Base-by-base conservation (phyloP, 2,329 filamentous ascomycete species). In the Xylaria sp. region DNA sequence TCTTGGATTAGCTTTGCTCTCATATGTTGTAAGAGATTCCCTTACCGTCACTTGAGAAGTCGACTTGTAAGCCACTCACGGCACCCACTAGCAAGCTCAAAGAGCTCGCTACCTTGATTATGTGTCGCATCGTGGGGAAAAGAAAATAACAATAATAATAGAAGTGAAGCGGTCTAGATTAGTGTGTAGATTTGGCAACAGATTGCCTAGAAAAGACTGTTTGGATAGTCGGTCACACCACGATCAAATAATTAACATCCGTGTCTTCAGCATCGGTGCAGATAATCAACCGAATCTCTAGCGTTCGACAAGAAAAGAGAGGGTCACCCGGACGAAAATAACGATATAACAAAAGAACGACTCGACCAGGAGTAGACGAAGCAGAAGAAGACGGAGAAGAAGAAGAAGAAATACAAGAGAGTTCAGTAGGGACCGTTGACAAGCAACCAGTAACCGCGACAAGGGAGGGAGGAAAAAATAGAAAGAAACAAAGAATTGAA, bases 41-140 rank as follows among this genome's bases (percentile, higher is more conserved):
- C 75, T 31, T 72, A 81, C 79, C 72, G 31, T 78, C 74, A 66
- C 72, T 75, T 50, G 71, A 73, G 31, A 79, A 72, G 61, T 78
- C 74, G 45, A 81, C 69, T 36, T 77, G 56, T 67, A 81, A 69
- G 27, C 74, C 76, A 17, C 70, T 60, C n/a, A 68, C 72, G 31
- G 70, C 66, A 66, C 72, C 71, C 47, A 72, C 73, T 59, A 77
- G 69, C 65, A 79, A 72, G 71, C 74, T 69, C 17, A 76, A 47
- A 63, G 71, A 53, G 69, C 74, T 74, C 68, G 72, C 70, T 20
- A 67, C 60, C 20, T 54, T 66, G 58, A 74, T 63, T 63, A 69
- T 71, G 31, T 66, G 58, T 61, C 67, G 68, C 76, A 76, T 77
- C 47, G 58, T 59, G 39, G 51, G 39, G 31, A 63, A 22, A 59